Evolutionary conservation across 345 rosid species (phyloP).

Genomic region (Hibiscus tridactylites): DNA sequence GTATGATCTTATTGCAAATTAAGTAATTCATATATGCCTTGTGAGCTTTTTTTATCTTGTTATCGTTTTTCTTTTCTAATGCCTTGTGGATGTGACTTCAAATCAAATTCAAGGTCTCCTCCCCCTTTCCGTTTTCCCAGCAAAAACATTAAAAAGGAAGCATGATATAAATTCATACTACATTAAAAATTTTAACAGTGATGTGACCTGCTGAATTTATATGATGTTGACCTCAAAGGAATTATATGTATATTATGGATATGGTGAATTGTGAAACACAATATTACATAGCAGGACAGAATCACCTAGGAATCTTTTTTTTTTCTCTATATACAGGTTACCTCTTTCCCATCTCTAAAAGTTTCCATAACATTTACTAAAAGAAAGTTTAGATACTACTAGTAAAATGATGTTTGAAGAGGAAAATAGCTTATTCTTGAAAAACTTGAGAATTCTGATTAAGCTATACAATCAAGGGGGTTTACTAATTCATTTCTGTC

Average conservation of each 20-base stretch:
- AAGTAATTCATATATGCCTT: conserved; percentile 8
- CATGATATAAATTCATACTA: background rate
- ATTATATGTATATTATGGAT: too few relatives aligned
- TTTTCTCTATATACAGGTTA: background rate
- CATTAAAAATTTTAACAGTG: too few relatives aligned
- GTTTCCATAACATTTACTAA: background rate
- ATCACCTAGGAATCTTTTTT: too few relatives aligned
- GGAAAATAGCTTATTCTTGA: background rate
- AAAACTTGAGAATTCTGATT: background rate
- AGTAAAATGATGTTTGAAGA: background rate
- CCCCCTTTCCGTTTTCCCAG: background rate
- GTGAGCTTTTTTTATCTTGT: background rate
- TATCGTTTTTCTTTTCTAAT: background rate
- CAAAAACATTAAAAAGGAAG: background rate
- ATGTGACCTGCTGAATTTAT: too few relatives aligned
- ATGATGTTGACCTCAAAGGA: too few relatives aligned
- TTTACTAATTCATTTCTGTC: background rate
- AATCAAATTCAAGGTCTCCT: background rate
- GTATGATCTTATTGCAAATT: conserved; percentile 26
- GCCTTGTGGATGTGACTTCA: background rate
- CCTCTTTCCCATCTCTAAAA: background rate
- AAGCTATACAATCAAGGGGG: background rate
- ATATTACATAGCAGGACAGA: too few relatives aligned
- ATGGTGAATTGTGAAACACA: too few relatives aligned
- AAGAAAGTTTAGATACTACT: background rate